A percentile compares a stretch with the other conserved stretches of the same genome.
phyloP scores from a whole-genome alignment of 2,329 filamentous ascomycete species.

The Chaetomium olivaceum region DNA sequence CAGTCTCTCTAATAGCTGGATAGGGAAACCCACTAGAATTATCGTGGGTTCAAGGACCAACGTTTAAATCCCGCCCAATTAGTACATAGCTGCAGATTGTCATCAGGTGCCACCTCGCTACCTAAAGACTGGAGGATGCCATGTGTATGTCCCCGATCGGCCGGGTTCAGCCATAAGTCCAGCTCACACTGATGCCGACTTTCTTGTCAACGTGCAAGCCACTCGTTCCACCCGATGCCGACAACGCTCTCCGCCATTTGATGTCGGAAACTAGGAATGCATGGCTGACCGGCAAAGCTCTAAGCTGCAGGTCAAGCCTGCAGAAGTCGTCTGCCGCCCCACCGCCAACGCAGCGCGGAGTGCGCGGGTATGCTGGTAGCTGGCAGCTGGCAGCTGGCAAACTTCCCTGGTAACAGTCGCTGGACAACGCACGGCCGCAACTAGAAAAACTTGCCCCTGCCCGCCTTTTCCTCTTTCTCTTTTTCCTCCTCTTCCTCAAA shows the following conservation, averaged over 20 bases:
- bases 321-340: constrained; percentile 24
- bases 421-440: constrained; percentile 7
- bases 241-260: constrained; percentile 16
- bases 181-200: not conserved
- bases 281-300: constrained; percentile 10
- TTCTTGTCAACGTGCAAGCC: constrained; percentile 1
- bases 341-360: constrained; percentile 32
- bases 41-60: not conserved
- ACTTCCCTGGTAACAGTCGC: constrained; percentile 15
- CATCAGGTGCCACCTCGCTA: not conserved
- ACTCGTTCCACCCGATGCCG: not conserved
- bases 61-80: not conserved
- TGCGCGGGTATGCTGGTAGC: not conserved
- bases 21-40: not conserved
- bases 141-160: constrained; percentile 9
- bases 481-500: not conserved
- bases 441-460: constrained; percentile 25
- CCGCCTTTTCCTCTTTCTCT: constrained; percentile 9
- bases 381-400: constrained; percentile 20
- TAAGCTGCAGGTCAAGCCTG: not conserved
- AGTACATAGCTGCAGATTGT: not conserved
- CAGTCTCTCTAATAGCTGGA: not conserved
- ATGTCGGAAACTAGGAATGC: not conserved
- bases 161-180: constrained; percentile 10
- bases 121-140: not conserved